Conservation (phyloP, 2,329 filamentous ascomycete species). For the Phialophora macrospora region DNA sequence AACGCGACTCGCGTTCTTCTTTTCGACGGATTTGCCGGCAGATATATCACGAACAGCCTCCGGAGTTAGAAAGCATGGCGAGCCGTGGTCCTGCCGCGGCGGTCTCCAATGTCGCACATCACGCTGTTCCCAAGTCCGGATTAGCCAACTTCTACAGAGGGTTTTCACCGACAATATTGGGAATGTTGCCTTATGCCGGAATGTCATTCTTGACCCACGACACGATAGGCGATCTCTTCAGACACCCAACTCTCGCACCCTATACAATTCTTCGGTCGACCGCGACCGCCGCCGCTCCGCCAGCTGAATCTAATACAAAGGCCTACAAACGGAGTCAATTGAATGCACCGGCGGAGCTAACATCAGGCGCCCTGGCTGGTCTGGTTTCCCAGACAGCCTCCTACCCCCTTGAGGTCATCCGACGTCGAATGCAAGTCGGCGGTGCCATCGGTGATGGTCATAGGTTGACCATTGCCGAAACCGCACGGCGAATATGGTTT, state of each 20-base stretch:
- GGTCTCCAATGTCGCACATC: constrained; percentile 51
- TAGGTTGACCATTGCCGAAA: constrained; percentile 77
- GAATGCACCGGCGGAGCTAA: constrained; percentile 83
- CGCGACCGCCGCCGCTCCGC: constrained; percentile 42
- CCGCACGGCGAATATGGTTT: constrained; percentile 71
- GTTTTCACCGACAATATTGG: constrained; percentile 85
- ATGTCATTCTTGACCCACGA: constrained; percentile 96
- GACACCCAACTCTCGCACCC: constrained; percentile 66
- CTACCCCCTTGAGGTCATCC: constrained; percentile 91
- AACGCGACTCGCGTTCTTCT: constrained; percentile 70
- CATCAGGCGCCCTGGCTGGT: constrained; percentile 82
- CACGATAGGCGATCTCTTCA: constrained; percentile 81
- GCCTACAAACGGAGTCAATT: constrained; percentile 68
- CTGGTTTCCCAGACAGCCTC: constrained; percentile 88
- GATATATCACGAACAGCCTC: constrained; percentile 79
- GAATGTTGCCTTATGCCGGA: constrained; percentile 96
- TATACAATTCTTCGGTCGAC: constrained; percentile 75
- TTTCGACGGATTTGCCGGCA: constrained; percentile 77
- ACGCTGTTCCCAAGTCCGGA: constrained; percentile 67
- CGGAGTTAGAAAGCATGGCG: constrained; percentile 45
- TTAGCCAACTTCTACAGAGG: constrained; percentile 93
- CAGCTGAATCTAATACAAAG: constrained; percentile 46
- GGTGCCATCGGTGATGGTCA: constrained; percentile 91
- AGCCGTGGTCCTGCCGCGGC: constrained; percentile 47
- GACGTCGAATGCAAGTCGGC: constrained; percentile 93